These are phyloP conservation scores for Bruguiera parviflora DNA, from an alignment of 345 rosid genomes.

Conservation along the genomic window DNA sequence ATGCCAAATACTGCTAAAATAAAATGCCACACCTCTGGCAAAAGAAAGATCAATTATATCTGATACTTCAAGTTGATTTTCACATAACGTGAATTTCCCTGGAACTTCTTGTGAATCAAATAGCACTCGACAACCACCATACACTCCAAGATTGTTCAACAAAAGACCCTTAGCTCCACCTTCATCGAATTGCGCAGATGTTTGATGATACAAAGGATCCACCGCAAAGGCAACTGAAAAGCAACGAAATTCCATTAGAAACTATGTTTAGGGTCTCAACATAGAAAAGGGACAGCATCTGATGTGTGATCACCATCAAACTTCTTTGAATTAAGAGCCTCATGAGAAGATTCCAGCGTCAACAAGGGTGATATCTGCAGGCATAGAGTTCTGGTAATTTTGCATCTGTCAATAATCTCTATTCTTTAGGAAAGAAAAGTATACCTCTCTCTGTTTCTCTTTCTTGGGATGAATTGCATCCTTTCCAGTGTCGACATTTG, in stretches of 20 bases:
- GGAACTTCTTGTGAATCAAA: constrained; percentile 89
- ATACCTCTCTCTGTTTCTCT: constrained; percentile 72
- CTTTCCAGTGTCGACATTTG: constrained; percentile 34
- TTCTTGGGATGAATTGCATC: constrained; percentile 51
- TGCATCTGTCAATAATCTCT: not conserved
- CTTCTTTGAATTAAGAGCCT: constrained; percentile 79
- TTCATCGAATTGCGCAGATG: constrained; percentile 97
- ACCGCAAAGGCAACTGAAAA: constrained; percentile 84
- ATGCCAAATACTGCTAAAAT: not conserved
- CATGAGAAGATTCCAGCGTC: constrained; percentile 79
- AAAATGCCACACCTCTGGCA: constrained; percentile 47
- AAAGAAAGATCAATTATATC: constrained; percentile 73
- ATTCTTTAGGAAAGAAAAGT: constrained; percentile 8
- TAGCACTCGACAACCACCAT: constrained; percentile 79
- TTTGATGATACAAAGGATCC: constrained; percentile 94
- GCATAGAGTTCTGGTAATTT: constrained; percentile 26
- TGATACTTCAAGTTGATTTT: constrained; percentile 41
- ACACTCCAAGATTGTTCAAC: constrained; percentile 86
- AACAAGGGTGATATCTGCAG: constrained; percentile 81
- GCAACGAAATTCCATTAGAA: constrained; percentile 19
- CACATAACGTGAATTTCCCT: constrained; percentile 52
- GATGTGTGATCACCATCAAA: constrained; percentile 64
- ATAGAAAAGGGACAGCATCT: constrained; percentile 7
- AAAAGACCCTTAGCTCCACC: constrained; percentile 93
- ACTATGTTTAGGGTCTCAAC: constrained; percentile 18